These are phyloP conservation scores for Blastobotrys malaysiensis DNA, from an alignment of 1,139 yeast genomes.

Conservation along the genomic window DNA sequence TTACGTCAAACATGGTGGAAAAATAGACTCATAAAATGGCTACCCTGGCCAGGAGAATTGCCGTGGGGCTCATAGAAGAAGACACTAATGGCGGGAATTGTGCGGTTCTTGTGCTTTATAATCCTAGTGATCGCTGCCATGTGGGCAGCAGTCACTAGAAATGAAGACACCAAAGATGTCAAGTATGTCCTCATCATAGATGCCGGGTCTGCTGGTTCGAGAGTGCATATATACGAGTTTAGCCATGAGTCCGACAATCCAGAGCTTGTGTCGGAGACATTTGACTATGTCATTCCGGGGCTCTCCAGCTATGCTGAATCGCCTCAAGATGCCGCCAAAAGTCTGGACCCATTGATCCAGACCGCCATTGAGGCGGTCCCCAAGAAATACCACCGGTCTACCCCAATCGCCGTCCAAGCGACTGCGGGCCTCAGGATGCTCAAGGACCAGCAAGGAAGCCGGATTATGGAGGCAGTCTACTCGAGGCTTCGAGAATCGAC, in stretches of 20 bases:
- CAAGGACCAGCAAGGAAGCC: conserved; percentile 63
- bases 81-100: not conserved
- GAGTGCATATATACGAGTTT: conserved; percentile 83
- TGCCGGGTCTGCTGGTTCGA: conserved; percentile 94
- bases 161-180: not conserved
- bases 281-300: conserved; percentile 84
- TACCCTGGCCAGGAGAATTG: not conserved
- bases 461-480: conserved; percentile 66
- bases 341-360: conserved; percentile 71
- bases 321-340: conserved; percentile 70
- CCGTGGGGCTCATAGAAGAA: not conserved
- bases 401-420: conserved; percentile 91
- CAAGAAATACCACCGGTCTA: conserved; percentile 55
- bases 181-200: conserved; percentile 77
- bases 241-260: conserved; percentile 57
- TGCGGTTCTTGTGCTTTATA: not conserved
- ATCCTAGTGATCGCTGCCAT: not conserved
- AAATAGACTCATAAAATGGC: not conserved
- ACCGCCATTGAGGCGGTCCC: conserved; percentile 73
- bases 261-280: conserved; percentile 64
- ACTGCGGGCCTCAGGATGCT: conserved; percentile 86
- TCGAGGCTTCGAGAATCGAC: conserved; percentile 61
- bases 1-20: not conserved
- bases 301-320: conserved; percentile 78
- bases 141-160: not conserved